Percentiles rank a stretch among this genome's conserved stretches.
Conservation (phyloP, 2,329 filamentous ascomycete genomes). For the Botrytis galanthina region DNA sequence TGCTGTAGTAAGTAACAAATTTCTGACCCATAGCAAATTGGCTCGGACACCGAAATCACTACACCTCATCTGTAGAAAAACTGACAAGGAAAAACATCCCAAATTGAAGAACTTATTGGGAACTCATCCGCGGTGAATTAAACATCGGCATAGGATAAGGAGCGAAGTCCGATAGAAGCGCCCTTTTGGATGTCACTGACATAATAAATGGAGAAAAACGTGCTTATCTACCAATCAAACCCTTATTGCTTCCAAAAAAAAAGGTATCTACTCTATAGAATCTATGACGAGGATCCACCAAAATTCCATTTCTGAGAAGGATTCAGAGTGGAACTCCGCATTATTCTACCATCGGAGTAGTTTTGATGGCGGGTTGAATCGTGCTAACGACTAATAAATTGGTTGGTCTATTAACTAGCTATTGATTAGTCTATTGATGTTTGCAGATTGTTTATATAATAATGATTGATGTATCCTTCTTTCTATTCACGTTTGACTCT, state of each 20-base stretch:
- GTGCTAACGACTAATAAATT: not conserved
- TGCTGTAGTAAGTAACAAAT: not conserved
- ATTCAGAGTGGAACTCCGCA: not conserved
- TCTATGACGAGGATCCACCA: not conserved
- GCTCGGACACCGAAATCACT: not conserved
- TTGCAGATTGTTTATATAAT: not conserved
- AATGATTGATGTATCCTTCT: not conserved
- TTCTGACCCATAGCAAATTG: no score
- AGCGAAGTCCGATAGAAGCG: not conserved
- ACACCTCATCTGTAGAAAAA: not conserved
- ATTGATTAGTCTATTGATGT: not conserved
- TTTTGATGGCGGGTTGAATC: not conserved
- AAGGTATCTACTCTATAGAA: not conserved
- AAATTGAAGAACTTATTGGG: not conserved
- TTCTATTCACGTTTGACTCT: not conserved
- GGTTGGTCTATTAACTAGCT: not conserved
- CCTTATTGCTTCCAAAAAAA: not conserved
- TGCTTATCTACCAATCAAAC: not conserved
- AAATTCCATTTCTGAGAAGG: no score
- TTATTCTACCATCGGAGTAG: not conserved
- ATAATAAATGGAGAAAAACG: not conserved
- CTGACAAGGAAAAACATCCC: not conserved
- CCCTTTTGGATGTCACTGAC: not conserved
- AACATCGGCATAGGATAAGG: not conserved
- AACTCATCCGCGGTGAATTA: not conserved